Conservation (phyloP, 805 yeast genomes). For the Jamesozyma gamospora region DNA sequence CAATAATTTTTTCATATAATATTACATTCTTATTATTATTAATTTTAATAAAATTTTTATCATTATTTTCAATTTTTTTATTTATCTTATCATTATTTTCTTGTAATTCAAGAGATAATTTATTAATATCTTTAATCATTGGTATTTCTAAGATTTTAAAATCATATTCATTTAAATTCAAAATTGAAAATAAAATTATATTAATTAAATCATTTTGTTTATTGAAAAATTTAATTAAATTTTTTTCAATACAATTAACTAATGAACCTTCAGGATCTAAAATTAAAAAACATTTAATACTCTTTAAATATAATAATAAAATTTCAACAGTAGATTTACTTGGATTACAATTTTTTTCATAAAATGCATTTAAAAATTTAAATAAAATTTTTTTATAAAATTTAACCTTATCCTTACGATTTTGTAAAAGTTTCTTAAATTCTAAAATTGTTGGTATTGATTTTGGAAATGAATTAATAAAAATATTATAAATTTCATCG, state of each 20-base stretch:
- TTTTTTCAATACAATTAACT: slow-evolving; percentile 66
- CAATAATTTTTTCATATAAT: slow-evolving; percentile 13
- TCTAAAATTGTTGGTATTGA: slow-evolving; percentile 50
- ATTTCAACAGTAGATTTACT: slow-evolving; percentile 73
- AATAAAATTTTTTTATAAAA: slow-evolving; percentile 10
- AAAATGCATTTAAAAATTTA: slow-evolving; percentile 14
- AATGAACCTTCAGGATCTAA: slow-evolving; percentile 86
- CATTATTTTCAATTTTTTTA: background rate
- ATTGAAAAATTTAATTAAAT: slow-evolving; percentile 61
- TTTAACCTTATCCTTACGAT: slow-evolving; percentile 28
- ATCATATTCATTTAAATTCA: slow-evolving; percentile 32
- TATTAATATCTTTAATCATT: slow-evolving; percentile 1
- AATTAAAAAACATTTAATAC: slow-evolving; percentile 58
- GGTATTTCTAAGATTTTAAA: slow-evolving; percentile 6
- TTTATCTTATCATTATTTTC: slow-evolving; percentile 5
- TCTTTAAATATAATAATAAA: slow-evolving; percentile 55
- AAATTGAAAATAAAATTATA: slow-evolving; percentile 60
- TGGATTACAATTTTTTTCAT: slow-evolving; percentile 48
- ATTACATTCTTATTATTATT: background rate
- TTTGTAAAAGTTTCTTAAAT: slow-evolving; percentile 41
- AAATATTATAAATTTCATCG: slow-evolving; percentile 48
- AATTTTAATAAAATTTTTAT: background rate
- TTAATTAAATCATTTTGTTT: slow-evolving; percentile 57
- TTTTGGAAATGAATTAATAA: slow-evolving; percentile 41
- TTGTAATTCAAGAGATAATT: slow-evolving; percentile 35